Conservation (phyloP, 345 rosid species). For the Ceriops tagal region DNA sequence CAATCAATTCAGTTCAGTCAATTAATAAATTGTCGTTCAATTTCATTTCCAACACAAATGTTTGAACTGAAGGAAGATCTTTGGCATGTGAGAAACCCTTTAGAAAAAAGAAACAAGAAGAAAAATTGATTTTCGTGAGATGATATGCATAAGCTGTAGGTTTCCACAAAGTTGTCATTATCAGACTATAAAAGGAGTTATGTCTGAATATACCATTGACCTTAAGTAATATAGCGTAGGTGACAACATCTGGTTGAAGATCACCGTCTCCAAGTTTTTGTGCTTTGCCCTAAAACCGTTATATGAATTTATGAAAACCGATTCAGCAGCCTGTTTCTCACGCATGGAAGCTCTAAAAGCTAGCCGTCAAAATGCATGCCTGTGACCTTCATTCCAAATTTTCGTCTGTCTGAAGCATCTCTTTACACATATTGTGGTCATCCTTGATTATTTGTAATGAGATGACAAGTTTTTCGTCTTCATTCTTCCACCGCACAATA, state of each 20-base stretch:
- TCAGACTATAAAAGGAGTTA: background rate
- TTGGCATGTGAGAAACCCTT: slow-evolving; percentile 57
- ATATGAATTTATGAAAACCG: slow-evolving; percentile 18
- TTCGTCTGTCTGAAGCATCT: too few species aligned
- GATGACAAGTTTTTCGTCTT: too few species aligned
- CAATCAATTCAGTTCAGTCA: slow-evolving; percentile 62
- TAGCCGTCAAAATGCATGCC: slow-evolving; percentile 47
- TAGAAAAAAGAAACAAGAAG: slow-evolving; percentile 7
- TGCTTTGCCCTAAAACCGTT: slow-evolving; percentile 45
- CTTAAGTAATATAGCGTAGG: slow-evolving; percentile 63
- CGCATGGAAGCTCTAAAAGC: slow-evolving; percentile 43
- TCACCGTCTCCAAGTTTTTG: slow-evolving; percentile 21
- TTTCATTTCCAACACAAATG: slow-evolving; percentile 53
- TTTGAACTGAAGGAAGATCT: slow-evolving; percentile 49
- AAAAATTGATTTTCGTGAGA: background rate
- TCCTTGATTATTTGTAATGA: too few species aligned
- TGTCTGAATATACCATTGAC: slow-evolving; percentile 24
- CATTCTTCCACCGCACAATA: too few species aligned
- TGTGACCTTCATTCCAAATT: slow-evolving; percentile 66
- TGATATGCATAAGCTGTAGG: background rate
- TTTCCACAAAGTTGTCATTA: background rate
- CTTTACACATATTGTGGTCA: too few species aligned
- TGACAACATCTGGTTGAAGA: slow-evolving; percentile 55
- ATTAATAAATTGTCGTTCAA: slow-evolving; percentile 38
- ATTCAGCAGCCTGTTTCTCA: slow-evolving; percentile 23